A percentile compares a stretch with the other conserved stretches of the same genome.
These are phyloP conservation scores for Penicillium cinerascens DNA, from an alignment of 495 filamentous ascomycete genomes.

Conservation along the genomic window DNA sequence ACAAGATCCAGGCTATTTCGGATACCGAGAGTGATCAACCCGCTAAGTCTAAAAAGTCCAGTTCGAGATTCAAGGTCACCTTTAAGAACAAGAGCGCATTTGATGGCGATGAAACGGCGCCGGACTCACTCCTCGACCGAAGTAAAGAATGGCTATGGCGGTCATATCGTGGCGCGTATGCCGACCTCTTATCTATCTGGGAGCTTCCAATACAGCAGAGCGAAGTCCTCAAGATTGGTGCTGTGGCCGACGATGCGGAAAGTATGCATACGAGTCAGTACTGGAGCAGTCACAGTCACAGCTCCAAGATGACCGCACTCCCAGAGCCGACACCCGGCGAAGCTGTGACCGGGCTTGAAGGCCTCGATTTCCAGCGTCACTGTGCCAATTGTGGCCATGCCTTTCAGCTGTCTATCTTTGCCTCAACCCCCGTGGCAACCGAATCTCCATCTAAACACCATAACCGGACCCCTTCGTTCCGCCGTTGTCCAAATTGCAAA, in stretches of 20 bases:
- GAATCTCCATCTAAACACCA: constrained; percentile 22
- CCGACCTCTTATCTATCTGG: constrained; percentile 80
- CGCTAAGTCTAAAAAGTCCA: constrained; percentile 21
- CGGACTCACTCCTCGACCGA: constrained; percentile 65
- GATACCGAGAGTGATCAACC: constrained; percentile 46
- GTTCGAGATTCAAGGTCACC: constrained; percentile 52
- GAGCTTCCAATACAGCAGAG: constrained; percentile 67
- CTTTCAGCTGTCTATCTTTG: constrained; percentile 40
- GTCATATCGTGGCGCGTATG: constrained; percentile 75
- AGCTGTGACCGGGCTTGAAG: constrained; percentile 14
- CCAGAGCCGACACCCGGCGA: constrained; percentile 6
- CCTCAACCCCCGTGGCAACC: constrained; percentile 13
- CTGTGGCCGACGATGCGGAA: constrained; percentile 11
- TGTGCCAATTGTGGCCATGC: constrained; percentile 44
- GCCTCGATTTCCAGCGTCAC: constrained; percentile 43
- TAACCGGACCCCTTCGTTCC: constrained; percentile 14
- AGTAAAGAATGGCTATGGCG: constrained; percentile 56
- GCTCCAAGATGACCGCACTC: constrained; percentile 23
- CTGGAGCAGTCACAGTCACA: constrained; percentile 20
- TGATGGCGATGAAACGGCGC: constrained; percentile 69
- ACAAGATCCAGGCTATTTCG: constrained; percentile 30
- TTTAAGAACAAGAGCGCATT: constrained; percentile 77
- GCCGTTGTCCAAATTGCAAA: constrained; percentile 36
- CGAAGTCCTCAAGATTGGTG: constrained; percentile 76
- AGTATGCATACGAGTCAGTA: constrained; percentile 19